Base-by-base conservation (phyloP, 805 yeast genomes). In the Metschnikowia sp. region DNA sequence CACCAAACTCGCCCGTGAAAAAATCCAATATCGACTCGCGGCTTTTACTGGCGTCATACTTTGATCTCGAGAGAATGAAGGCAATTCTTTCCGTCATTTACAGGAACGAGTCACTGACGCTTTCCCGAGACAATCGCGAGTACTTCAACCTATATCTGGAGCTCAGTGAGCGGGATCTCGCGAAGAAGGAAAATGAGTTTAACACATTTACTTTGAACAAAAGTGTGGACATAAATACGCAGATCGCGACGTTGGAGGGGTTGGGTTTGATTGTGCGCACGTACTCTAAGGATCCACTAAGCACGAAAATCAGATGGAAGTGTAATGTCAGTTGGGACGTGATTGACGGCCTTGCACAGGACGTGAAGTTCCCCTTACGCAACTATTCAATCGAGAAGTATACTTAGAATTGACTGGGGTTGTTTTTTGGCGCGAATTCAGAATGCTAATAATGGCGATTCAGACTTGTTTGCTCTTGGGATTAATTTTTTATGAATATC, bases 11-110 rank as follows among this genome's bases (percentile, higher is more conserved):
- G 10, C 55, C 51, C 12, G 36, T 64, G 38, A 50, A 71, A 45
- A 75, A 74, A 47, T 63, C 70, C 8, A 78, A 76, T 42, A 69
- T 81, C 18, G 86, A 83, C 44, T 75, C 83, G 3, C 72, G 88
- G 33, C 73, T 84, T 49, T 66, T 86, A 36, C 81, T 84, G n/a
- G 86, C 96, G 0, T 81, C 84, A 29, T 67, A 81, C 31, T 90
- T 90, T 63, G 87, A 84, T 32, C 62, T 89, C 39, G 97, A 91
- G 61, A 74, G 97, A 48, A 60, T 88, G 61, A 66, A 87, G 49
- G 96, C 97, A 0, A 87, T 91, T 22, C 72, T 86, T 33, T 84
- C 85, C 37, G 83, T 95, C 0, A 80, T 90, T 11, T 81, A 79
- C 58, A 77, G 75, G 45, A 67, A 63, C 35, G 70, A 70, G 47